These are phyloP conservation scores for Amanita rubescens DNA, from an alignment of 768 basidiomycete species.

Conservation along the genomic window DNA sequence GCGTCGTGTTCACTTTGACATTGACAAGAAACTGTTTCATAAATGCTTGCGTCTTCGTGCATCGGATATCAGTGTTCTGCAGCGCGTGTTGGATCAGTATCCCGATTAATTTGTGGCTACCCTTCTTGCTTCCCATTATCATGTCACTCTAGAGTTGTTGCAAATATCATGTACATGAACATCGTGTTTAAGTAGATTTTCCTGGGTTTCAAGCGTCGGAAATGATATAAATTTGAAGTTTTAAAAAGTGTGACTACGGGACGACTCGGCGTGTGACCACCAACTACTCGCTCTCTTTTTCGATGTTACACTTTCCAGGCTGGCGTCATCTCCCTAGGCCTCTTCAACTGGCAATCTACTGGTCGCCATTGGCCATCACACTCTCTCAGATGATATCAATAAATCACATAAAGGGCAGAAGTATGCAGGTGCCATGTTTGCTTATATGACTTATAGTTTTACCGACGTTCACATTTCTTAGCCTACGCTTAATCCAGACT, in stretches of 20 bases:
- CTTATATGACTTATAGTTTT: background rate
- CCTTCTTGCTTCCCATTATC: background rate
- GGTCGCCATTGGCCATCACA: conserved; percentile 3
- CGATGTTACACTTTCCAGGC: background rate
- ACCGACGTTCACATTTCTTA: conserved; percentile 24
- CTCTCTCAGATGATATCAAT: conserved; percentile 1
- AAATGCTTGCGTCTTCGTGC: conserved; percentile 66
- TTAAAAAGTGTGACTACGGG: no score
- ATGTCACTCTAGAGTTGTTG: conserved; percentile 1
- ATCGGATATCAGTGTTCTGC: conserved; percentile 47
- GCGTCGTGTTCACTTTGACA: conserved; percentile 56
- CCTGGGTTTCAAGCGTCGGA: background rate
- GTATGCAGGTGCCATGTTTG: conserved; percentile 5
- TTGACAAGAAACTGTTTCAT: conserved; percentile 74
- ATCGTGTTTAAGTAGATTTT: background rate
- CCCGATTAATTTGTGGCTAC: conserved; percentile 12
- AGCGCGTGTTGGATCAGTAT: conserved; percentile 32
- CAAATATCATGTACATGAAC: background rate
- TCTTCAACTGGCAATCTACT: conserved; percentile 2
- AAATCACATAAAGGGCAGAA: conserved; percentile 7
- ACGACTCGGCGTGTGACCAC: no score
- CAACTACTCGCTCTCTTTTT: no score
- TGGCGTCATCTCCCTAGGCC: conserved; percentile 2
- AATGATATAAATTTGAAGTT: background rate
- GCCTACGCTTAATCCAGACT: conserved; percentile 71